Percentiles rank a stretch among this genome's conserved stretches.
These are phyloP conservation scores for Wallemia hederae DNA, from an alignment of 1,284 basidiomycete genomes.

Conservation along the genomic window DNA sequence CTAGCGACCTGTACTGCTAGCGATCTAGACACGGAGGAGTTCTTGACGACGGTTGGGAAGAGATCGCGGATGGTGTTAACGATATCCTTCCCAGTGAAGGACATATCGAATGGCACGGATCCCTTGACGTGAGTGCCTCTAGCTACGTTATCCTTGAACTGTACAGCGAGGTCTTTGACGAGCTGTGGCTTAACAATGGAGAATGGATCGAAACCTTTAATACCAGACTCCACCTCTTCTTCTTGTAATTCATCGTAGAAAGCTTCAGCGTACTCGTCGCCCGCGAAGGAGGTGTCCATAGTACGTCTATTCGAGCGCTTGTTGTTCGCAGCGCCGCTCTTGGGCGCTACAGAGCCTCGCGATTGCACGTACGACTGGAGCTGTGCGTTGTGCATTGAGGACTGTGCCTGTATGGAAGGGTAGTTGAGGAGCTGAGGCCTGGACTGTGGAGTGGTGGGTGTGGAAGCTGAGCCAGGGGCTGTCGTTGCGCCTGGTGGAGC, in stretches of 20 bases:
- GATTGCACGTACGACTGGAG: constrained; percentile 1
- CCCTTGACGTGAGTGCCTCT: constrained; percentile 66
- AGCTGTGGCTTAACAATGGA: constrained; percentile 51
- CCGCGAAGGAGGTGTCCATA: neutral
- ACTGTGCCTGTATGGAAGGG: constrained; percentile 3
- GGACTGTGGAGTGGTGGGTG: neutral
- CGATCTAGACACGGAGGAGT: constrained; percentile 24
- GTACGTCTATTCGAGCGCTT: neutral
- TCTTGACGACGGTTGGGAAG: constrained; percentile 41
- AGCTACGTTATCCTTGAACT: constrained; percentile 57
- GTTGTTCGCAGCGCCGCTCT: neutral
- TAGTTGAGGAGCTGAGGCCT: constrained; percentile 3
- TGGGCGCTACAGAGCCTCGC: neutral
- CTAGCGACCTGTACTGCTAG: constrained; percentile 63
- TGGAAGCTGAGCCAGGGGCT: too few species aligned
- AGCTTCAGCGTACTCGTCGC: constrained; percentile 21
- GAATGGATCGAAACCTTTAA: neutral
- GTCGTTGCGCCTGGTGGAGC: too few species aligned
- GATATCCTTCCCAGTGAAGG: constrained; percentile 73
- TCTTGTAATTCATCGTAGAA: constrained; percentile 24
- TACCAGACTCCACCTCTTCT: constrained; percentile 31
- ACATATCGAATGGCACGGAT: constrained; percentile 51
- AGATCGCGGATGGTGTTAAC: constrained; percentile 57
- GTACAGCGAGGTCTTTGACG: constrained; percentile 61
- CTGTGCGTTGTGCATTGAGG: constrained; percentile 2